Evolutionary conservation across 306 rosid species (phyloP).

Genomic region (Prosopis cineraria): DNA sequence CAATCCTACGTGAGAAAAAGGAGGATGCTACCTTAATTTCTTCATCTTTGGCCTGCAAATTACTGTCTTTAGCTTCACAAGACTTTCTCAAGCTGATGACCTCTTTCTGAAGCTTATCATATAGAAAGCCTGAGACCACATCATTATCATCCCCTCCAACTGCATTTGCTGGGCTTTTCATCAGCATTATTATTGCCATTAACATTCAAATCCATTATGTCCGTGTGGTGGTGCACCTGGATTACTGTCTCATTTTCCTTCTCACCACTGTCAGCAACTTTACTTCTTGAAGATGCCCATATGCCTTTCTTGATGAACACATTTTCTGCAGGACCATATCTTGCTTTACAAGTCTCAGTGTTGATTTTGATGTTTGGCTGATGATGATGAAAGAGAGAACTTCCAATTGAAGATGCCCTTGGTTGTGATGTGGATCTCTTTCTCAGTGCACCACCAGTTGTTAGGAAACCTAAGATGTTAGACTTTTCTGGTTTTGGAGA

Average conservation of each 20-base stretch:
- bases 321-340: slow-evolving; percentile 50
- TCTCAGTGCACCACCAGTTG: slow-evolving; percentile 55
- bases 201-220: slow-evolving; percentile 22
- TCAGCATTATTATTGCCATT: slow-evolving; percentile 30
- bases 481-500: slow-evolving; percentile 69
- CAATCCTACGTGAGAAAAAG: not conserved
- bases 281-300: slow-evolving; percentile 72
- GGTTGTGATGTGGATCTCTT: slow-evolving; percentile 88
- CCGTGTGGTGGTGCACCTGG: slow-evolving; percentile 35
- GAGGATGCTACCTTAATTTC: slow-evolving; percentile 68
- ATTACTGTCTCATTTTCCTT: slow-evolving; percentile 52
- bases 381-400: slow-evolving; percentile 47
- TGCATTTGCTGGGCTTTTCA: slow-evolving; percentile 38
- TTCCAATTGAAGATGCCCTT: slow-evolving; percentile 55
- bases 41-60: slow-evolving; percentile 67
- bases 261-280: slow-evolving; percentile 68
- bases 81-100: slow-evolving; percentile 67
- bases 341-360: slow-evolving; percentile 46
- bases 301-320: slow-evolving; percentile 59
- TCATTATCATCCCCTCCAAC: slow-evolving; percentile 53
- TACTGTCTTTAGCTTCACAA: slow-evolving; percentile 62
- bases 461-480: slow-evolving; percentile 68
- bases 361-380: slow-evolving; percentile 47
- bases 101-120: slow-evolving; percentile 85
- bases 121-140: slow-evolving; percentile 81